phyloP scores from a whole-genome alignment of 805 yeast species.

The Metahyphopichia silvanorum region DNA sequence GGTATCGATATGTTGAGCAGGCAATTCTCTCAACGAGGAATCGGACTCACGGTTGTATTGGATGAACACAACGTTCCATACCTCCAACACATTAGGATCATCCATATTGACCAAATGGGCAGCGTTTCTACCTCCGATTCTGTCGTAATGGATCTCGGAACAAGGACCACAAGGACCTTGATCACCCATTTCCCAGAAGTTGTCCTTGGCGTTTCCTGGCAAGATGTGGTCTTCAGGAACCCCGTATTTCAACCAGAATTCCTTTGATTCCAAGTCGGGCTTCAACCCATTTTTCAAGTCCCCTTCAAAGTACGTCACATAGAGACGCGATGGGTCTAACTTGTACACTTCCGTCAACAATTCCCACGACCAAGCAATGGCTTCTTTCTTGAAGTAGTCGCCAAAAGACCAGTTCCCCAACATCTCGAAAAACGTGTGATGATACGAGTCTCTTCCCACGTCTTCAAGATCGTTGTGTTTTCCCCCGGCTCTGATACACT shows the following conservation, averaged over 20 bases:
- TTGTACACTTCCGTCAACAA: conserved; percentile 83
- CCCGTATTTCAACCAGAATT: conserved; percentile 83
- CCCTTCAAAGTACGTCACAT: conserved; percentile 97
- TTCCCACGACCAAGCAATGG: conserved; percentile 87
- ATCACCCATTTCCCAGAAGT: conserved; percentile 99
- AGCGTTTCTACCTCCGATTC: conserved; percentile 98
- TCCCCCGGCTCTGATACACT: conserved; percentile 99
- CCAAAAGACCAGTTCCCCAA: conserved; percentile 99
- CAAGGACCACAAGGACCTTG: conserved; percentile 99
- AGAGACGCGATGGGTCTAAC: conserved; percentile 72
- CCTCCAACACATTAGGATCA: conserved; percentile 96
- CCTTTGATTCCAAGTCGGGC: conserved; percentile 92
- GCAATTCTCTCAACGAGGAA: conserved; percentile 73
- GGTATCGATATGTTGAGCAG: conserved; percentile 95
- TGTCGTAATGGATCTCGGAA: conserved; percentile 94
- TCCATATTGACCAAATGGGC: conserved; percentile 87
- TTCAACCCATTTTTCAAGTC: conserved; percentile 77
- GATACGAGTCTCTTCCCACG: conserved; percentile 97
- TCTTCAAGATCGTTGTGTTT: conserved; percentile 97
- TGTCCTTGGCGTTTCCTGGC: conserved; percentile 87
- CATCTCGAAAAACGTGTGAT: conserved; percentile 99
- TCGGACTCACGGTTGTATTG: conserved; percentile 95
- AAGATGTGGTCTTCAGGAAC: conserved; percentile 88
- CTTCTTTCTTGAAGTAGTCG: conserved; percentile 95
- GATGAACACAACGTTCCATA: conserved; percentile 97